These are phyloP conservation scores for Metschnikowia gelsemii DNA, from an alignment of 805 yeast species.

Conservation along the genomic window DNA sequence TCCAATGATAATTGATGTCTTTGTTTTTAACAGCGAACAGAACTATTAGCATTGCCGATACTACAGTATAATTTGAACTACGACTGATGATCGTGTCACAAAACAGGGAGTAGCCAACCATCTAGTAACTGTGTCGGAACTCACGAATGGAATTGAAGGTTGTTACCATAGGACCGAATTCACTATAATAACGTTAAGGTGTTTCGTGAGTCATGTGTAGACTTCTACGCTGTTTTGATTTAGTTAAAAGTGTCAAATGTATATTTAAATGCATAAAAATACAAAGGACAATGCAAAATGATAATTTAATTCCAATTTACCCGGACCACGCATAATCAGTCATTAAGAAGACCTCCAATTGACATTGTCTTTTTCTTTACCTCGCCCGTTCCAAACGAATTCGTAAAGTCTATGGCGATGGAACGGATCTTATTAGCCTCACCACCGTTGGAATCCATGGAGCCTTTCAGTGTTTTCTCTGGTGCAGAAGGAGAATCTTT, in stretches of 20 bases:
- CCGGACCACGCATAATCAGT: conserved; percentile 7
- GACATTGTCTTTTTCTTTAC: conserved; percentile 30
- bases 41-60: too few species aligned
- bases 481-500: not conserved
- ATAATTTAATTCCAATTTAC: not conserved
- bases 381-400: conserved; percentile 14
- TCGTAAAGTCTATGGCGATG: conserved; percentile 23
- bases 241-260: not conserved
- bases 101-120: too few species aligned
- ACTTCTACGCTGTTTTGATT: too few species aligned
- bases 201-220: too few species aligned
- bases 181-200: too few species aligned
- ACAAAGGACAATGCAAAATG: not conserved
- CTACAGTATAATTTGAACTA: too few species aligned
- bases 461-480: conserved; percentile 1
- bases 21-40: not conserved
- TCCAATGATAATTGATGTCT: too few species aligned
- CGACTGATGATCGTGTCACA: too few species aligned
- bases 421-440: conserved; percentile 8
- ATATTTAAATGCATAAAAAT: conserved; percentile 1
- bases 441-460: not conserved
- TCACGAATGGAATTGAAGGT: too few species aligned
- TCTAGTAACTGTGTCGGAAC: too few species aligned
- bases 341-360: conserved; percentile 42
- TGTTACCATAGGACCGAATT: too few species aligned